Evolutionary conservation across 2,329 filamentous ascomycete species (phyloP), one percentile per base, ranked within the genome.

Genomic region (Anisogramma anomala): DNA sequence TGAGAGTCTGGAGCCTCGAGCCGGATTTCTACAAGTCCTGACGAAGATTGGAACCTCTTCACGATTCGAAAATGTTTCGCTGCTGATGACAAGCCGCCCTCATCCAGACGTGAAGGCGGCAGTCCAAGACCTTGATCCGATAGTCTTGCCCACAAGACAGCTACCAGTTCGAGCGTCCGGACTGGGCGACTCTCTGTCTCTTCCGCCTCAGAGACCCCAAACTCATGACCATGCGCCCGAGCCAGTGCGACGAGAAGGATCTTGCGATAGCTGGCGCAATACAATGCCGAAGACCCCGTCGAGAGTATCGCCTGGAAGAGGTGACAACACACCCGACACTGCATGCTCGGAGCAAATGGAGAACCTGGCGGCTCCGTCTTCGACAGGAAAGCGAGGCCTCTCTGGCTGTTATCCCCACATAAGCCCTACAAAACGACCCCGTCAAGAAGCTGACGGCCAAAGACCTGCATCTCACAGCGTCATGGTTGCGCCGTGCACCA

Each of bases 41-140:
- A 43, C 36, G 3, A 23, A 18, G 15, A 39, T 40, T 6, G 36
- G 41, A 5, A 18, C 36, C 2, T 6, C 32, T 6, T 14, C 20
- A 2, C 13, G 6, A 10, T 39, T 38, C 26, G 15, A 36, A 4
- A 32, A 35, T 13, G 32, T 43, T 5, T 43, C 41, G 0, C 27
- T 40, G 13, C 32, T 33, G 17, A 28, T 40, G 11, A 43, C 41
- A n/a, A 43, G 41, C 19, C 22, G 41, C 3, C 22, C 30, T 3
- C 20, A 43, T 2, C 9, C 11, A 1, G 36, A 43, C 17, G 36
- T 40, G 4, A 9, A 1, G 3, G 8, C 5, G 3, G 36, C 36
- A 4, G 22, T 43, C 14, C 13, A 28, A 13, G 13, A 20, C 3
- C 36, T 38, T 4, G 11, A 10, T 19, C 27, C 9, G 10, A 8